phyloP scores from a whole-genome alignment of 2,329 filamentous ascomycete species.

The Scytalidium lignicola region DNA sequence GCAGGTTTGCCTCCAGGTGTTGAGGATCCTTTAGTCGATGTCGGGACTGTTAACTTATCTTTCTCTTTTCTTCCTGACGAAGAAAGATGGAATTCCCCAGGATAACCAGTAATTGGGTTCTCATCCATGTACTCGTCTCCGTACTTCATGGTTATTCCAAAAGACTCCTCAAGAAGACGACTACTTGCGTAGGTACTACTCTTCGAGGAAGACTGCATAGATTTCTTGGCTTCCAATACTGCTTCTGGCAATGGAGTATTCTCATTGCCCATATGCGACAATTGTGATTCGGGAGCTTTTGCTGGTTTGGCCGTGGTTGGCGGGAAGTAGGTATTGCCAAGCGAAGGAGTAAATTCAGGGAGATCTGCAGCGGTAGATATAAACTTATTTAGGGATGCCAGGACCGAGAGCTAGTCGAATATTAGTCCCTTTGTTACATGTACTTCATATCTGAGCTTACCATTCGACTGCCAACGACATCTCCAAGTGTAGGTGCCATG shows the following conservation, averaged over 20 bases:
- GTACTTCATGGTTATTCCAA: conserved; percentile 51
- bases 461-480: conserved; percentile 54
- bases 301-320: conserved; percentile 12
- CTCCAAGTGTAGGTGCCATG: conserved; percentile 56
- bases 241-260: conserved; percentile 42
- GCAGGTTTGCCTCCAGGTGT: conserved; percentile 12
- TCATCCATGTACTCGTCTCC: conserved; percentile 64
- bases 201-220: conserved; percentile 11
- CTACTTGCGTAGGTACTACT: conserved; percentile 20
- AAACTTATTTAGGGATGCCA: conserved; percentile 26
- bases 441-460: conserved; percentile 32
- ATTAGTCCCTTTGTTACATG: conserved; percentile 3
- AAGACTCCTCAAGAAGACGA: conserved; percentile 47
- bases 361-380: conserved; percentile 27
- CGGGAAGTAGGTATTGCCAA: conserved; percentile 36
- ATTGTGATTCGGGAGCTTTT: conserved; percentile 17
- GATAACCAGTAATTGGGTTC: conserved; percentile 61
- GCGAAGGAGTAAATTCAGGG: conserved; percentile 42
- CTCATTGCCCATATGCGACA: conserved; percentile 24
- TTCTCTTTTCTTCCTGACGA: conserved; percentile 47
- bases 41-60: conserved; percentile 18
- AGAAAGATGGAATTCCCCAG: conserved; percentile 60
- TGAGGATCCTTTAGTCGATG: conserved; percentile 10
- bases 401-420: conserved; percentile 13
- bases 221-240: conserved; percentile 16